Evolutionary conservation across 2,329 filamentous ascomycete genomes (phyloP).

Genomic region (Ambrosiella cleistominuta): DNA sequence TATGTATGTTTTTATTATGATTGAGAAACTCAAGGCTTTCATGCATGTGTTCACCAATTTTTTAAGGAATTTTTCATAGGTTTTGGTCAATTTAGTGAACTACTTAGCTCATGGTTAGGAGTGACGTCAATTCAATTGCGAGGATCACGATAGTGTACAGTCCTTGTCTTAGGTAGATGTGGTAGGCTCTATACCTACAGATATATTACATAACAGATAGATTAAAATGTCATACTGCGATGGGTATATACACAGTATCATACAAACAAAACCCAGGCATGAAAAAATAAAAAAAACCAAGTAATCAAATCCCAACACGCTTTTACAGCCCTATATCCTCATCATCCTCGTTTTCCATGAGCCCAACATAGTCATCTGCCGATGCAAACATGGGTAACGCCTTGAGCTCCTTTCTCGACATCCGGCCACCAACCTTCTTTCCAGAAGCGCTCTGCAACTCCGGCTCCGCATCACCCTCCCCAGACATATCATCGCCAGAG

Average conservation of each 20-base stretch:
- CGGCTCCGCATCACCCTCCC: slow-evolving; percentile 37
- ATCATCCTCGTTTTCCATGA: slow-evolving; percentile 57
- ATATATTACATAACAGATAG: background rate
- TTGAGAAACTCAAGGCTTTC: no score
- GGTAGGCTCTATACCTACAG: background rate
- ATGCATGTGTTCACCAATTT: no score
- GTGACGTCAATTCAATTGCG: background rate
- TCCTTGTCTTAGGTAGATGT: background rate
- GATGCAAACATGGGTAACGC: slow-evolving; percentile 83
- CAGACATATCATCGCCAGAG: slow-evolving; percentile 23
- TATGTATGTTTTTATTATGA: no score
- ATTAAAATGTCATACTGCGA: background rate
- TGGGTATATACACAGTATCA: slow-evolving; percentile 4
- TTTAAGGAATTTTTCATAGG: no score
- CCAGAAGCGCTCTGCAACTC: slow-evolving; percentile 20
- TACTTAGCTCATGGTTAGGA: no score
- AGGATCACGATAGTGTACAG: no score
- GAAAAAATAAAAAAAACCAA: background rate
- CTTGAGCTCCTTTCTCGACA: slow-evolving; percentile 72
- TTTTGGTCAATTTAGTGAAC: no score
- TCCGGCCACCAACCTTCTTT: slow-evolving; percentile 25
- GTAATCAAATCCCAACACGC: background rate
- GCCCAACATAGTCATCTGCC: slow-evolving; percentile 77
- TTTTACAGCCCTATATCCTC: slow-evolving; percentile 16
- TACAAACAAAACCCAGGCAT: background rate